These are phyloP conservation scores for Cryomyces antarcticus DNA, from an alignment of 495 filamentous ascomycete species.

Conservation along the genomic window DNA sequence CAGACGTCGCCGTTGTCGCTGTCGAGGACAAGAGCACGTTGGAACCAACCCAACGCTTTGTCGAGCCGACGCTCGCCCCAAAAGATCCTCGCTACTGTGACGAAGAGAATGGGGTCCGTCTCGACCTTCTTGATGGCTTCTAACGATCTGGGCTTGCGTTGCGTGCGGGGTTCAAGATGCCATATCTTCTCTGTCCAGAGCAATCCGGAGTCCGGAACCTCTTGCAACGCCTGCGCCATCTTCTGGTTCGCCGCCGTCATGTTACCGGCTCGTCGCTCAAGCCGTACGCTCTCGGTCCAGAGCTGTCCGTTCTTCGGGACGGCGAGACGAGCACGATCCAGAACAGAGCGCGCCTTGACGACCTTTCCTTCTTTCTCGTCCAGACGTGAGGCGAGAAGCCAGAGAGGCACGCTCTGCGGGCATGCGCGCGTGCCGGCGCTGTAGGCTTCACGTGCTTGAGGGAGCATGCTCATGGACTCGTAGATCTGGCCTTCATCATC, in stretches of 20 bases:
- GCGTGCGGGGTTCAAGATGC: slow-evolving; percentile 76
- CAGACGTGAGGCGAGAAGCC: slow-evolving; percentile 68
- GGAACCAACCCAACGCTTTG: slow-evolving; percentile 88
- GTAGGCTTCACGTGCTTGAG: slow-evolving; percentile 82
- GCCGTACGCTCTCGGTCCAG: slow-evolving; percentile 77
- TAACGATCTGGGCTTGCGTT: slow-evolving; percentile 71
- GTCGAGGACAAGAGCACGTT: slow-evolving; percentile 77
- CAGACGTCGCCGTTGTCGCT: slow-evolving; percentile 79
- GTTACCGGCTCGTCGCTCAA: slow-evolving; percentile 81
- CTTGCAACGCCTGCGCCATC: slow-evolving; percentile 84
- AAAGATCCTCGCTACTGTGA: slow-evolving; percentile 55
- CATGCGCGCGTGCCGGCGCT: slow-evolving; percentile 73
- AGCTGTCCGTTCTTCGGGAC: slow-evolving; percentile 68
- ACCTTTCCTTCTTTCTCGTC: slow-evolving; percentile 70
- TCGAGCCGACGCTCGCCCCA: slow-evolving; percentile 67
- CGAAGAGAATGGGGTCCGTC: slow-evolving; percentile 70
- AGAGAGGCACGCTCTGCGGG: slow-evolving; percentile 63
- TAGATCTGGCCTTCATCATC: slow-evolving; percentile 99
- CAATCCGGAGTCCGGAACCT: slow-evolving; percentile 71
- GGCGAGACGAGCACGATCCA: slow-evolving; percentile 74
- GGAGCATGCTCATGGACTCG: slow-evolving; percentile 50
- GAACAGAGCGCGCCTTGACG: slow-evolving; percentile 78
- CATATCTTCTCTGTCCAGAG: slow-evolving; percentile 90
- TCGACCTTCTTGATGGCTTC: slow-evolving; percentile 95
- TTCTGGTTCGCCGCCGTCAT: slow-evolving; percentile 61